phyloP scores from a whole-genome alignment of 257 asterid species.

The Dorcoceras hygrometricum region DNA sequence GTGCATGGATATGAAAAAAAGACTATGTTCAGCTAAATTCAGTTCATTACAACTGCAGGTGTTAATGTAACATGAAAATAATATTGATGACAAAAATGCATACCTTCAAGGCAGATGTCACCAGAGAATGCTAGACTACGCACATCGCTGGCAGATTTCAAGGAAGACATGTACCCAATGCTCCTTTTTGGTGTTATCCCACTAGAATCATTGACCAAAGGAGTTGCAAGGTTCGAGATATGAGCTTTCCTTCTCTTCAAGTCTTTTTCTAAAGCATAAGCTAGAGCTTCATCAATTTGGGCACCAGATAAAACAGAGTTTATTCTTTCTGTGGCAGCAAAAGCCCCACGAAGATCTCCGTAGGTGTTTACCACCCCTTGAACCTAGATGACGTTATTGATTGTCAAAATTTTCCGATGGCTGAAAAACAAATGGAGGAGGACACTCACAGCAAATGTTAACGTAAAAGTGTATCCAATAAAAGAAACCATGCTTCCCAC shows the following conservation, averaged over 20 bases:
- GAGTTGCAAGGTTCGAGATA: slow-evolving; percentile 53
- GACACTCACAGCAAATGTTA: slow-evolving; percentile 88
- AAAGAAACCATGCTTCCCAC: slow-evolving; percentile 95
- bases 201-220: slow-evolving; percentile 43
- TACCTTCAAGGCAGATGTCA: slow-evolving; percentile 91
- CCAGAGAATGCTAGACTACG: slow-evolving; percentile 69
- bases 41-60: not conserved
- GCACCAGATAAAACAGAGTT: slow-evolving; percentile 76
- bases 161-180: slow-evolving; percentile 61
- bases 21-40: too few relatives aligned
- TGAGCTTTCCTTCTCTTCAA: slow-evolving; percentile 48
- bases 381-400: slow-evolving; percentile 49
- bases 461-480: slow-evolving; percentile 86
- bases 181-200: slow-evolving; percentile 34
- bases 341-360: slow-evolving; percentile 97
- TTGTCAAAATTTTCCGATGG: not conserved
- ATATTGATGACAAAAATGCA: slow-evolving; percentile 7
- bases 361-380: slow-evolving; percentile 96
- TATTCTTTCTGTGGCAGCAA: slow-evolving; percentile 88
- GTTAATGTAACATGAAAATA: not conserved
- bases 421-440: slow-evolving; percentile 19
- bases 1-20: not conserved
- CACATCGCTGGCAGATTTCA: slow-evolving; percentile 58
- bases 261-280: slow-evolving; percentile 73
- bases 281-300: slow-evolving; percentile 83